Conservation (phyloP, 257 asterid species). For the Buddleja alternifolia region DNA sequence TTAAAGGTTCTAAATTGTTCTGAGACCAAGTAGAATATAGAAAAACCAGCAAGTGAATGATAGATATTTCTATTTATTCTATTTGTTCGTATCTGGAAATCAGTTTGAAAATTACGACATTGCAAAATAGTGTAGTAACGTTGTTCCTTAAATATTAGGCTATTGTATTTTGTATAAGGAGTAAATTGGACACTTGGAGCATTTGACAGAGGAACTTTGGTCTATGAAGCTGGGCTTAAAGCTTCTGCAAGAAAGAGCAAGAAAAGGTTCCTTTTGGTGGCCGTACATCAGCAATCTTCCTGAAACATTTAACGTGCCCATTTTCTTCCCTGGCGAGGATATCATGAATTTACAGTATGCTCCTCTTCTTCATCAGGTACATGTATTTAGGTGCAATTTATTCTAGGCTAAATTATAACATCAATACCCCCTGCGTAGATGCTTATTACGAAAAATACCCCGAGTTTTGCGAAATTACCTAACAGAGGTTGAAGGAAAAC, state of each 20-base stretch:
- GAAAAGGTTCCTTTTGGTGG: conserved; percentile 91
- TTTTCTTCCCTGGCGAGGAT: conserved; percentile 96
- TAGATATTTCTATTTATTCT: neutral
- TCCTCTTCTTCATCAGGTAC: conserved; percentile 95
- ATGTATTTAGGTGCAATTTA: neutral
- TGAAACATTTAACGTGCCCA: conserved; percentile 72
- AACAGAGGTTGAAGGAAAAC: neutral
- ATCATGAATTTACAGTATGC: conserved; percentile 92
- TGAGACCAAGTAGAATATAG: neutral
- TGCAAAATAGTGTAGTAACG: conserved; percentile 46
- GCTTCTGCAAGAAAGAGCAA: conserved; percentile 93
- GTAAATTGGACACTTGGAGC: conserved; percentile 87
- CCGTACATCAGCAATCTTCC: conserved; percentile 95
- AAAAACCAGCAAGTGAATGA: neutral
- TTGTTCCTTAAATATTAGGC: conserved; percentile 60
- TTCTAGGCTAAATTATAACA: no score
- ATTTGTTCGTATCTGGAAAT: neutral
- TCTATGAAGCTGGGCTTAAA: conserved; percentile 91
- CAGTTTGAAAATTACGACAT: conserved; percentile 5
- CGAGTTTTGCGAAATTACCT: no score
- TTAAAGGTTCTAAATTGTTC: neutral
- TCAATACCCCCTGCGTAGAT: no score
- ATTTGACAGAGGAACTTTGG: conserved; percentile 99
- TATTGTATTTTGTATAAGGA: conserved; percentile 72
- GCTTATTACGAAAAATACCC: no score